Base-by-base conservation (phyloP, 108 stramenopile species). In the Stephanodiscus triporus region DNA sequence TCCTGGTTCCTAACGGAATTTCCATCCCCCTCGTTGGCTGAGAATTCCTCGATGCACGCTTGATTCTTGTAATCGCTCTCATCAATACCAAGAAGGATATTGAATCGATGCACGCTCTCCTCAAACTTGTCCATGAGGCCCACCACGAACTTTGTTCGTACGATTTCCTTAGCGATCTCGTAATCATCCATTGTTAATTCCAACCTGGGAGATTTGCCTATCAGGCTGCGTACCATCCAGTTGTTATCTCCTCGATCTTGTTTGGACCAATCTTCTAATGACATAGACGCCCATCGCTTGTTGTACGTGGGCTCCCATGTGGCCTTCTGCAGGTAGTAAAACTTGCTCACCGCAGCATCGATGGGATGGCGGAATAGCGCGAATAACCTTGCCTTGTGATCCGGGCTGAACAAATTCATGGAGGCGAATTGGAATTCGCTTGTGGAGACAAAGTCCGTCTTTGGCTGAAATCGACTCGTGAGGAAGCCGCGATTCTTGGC, bases 341-440 rank as follows among this genome's bases (percentile, higher is more conserved):
- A 80, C 32, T 79, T 78, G 56, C 78, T 79, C 8, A 85, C 78
- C 10, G 76, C 80, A 23, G 81, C 45, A 26, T 80, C 76, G 22
- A 85, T 76, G 6, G 84, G 84, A 57, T 85, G 77, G 9, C 84
- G 50, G 70, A 80, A 80, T 9, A 80, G 34, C 17, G 75, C 75
- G 71, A 80, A 80, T 54, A 80, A 64, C 24, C 80, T 54, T 1
- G 66, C 80, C 34, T 63, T 49, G 63, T 80, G 75, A 24, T 71
- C 37, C 13, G 80, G 80, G 1, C 73, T 63, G 51, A 63, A 80
- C 30, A 80, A 27, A 42, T 72, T 71, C 30, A 48, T 55, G 48
- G 72, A 55, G 9, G 76, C 82, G 45, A 76, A 66, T 49, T 68
- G 57, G 20, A 86, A 83, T 51, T 77, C 80, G 11, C 66, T 51